Evolutionary conservation across 2,329 filamentous ascomycete species (phyloP).

Genomic region (Teratosphaeriaceae sp.): DNA sequence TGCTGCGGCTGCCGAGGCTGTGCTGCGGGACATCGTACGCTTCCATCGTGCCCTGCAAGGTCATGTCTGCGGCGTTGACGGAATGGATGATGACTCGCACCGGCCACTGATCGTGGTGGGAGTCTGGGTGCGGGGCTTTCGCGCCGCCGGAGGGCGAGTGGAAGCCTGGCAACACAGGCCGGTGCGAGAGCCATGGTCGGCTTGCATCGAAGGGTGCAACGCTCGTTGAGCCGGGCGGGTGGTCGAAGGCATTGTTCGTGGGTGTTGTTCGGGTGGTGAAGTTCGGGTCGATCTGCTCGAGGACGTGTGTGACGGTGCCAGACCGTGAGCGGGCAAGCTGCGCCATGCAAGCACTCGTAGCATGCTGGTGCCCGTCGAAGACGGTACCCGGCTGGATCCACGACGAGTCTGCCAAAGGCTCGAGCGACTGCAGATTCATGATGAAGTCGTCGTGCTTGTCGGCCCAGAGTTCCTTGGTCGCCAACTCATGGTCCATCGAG

Average conservation of each 20-base stretch:
- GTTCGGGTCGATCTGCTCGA: constrained; percentile 29
- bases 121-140: constrained; percentile 12
- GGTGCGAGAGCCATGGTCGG: constrained; percentile 32
- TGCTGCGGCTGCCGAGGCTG: constrained; percentile 20
- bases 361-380: constrained; percentile 57
- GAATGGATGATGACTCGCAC: constrained; percentile 60
- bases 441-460: constrained; percentile 52
- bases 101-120: constrained; percentile 55
- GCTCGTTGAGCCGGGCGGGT: constrained; percentile 22
- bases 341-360: constrained; percentile 31
- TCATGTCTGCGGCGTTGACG: constrained; percentile 55
- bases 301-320: constrained; percentile 10
- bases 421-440: constrained; percentile 46
- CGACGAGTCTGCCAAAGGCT: constrained; percentile 48
- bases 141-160: constrained; percentile 6
- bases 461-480: constrained; percentile 46
- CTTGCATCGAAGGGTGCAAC: constrained; percentile 24
- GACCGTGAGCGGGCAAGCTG: constrained; percentile 9
- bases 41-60: constrained; percentile 61
- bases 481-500: constrained; percentile 48
- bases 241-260: constrained; percentile 14
- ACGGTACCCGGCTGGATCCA: constrained; percentile 57
- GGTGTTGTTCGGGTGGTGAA: constrained; percentile 7
- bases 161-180: constrained; percentile 16
- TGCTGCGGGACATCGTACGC: constrained; percentile 59